These are phyloP conservation scores for Chaetomium olivaceum DNA, from an alignment of 2,329 filamentous ascomycete genomes.

Conservation along the genomic window DNA sequence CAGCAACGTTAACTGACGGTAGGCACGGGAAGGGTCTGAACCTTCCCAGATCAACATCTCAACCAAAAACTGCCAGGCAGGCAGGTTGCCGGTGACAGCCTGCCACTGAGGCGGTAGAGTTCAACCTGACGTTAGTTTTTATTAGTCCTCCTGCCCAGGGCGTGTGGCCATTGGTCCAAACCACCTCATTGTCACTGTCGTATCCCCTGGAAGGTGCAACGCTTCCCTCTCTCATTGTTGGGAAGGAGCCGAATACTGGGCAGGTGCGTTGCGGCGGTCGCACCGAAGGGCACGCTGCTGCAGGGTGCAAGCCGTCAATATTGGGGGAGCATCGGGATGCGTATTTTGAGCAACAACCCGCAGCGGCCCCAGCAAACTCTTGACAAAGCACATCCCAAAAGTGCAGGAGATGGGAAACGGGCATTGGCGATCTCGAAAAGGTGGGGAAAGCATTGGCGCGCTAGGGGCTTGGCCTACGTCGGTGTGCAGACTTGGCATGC, in stretches of 20 bases:
- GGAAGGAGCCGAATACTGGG: slow-evolving; percentile 2
- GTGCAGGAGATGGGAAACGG: slow-evolving; percentile 20
- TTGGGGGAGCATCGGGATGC: slow-evolving; percentile 15
- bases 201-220: neutral
- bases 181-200: neutral
- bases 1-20: slow-evolving; percentile 1
- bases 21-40: neutral
- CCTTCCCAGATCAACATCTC: neutral
- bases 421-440: slow-evolving; percentile 23
- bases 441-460: slow-evolving; percentile 22
- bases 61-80: neutral
- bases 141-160: too few relatives aligned
- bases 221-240: neutral
- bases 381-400: slow-evolving; percentile 19
- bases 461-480: slow-evolving; percentile 32
- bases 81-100: neutral
- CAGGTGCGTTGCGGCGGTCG: slow-evolving; percentile 9
- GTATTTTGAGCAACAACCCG: slow-evolving; percentile 14
- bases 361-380: slow-evolving; percentile 14
- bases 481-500: slow-evolving; percentile 18
- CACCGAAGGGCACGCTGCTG: slow-evolving; percentile 13
- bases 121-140: too few relatives aligned
- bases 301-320: slow-evolving; percentile 14
- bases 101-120: neutral
- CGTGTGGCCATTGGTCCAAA: too few relatives aligned